phyloP scores from a whole-genome alignment of 2,329 filamentous ascomycete genomes.

The Hymenoscyphus occultus region DNA sequence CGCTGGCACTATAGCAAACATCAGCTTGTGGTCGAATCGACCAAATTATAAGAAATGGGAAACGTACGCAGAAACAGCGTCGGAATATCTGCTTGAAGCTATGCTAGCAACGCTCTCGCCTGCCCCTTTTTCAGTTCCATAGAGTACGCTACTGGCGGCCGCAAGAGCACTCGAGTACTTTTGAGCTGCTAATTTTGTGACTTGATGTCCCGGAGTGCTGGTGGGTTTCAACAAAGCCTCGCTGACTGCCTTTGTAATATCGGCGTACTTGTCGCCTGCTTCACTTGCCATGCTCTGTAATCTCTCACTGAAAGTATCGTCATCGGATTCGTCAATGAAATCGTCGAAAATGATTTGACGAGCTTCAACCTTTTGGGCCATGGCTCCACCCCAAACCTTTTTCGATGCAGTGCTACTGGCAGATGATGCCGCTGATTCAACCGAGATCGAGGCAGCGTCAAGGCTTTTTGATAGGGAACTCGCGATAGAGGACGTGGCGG shows the following conservation, averaged over 20 bases:
- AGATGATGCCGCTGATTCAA: constrained; percentile 29
- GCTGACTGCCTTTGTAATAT: constrained; percentile 53
- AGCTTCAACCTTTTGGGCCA: constrained; percentile 43
- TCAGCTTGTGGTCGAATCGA: not conserved
- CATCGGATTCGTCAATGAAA: constrained; percentile 46
- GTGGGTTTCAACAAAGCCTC: constrained; percentile 50
- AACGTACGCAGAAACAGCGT: constrained; percentile 55
- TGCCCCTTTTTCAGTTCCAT: constrained; percentile 45
- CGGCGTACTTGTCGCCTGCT: constrained; percentile 50
- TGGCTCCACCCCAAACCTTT: constrained; percentile 48
- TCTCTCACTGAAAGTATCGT: constrained; percentile 47
- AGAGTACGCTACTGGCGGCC: constrained; percentile 55
- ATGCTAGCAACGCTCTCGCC: constrained; percentile 47
- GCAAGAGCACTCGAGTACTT: constrained; percentile 55
- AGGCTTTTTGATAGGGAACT: constrained; percentile 36
- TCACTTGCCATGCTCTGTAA: constrained; percentile 49
- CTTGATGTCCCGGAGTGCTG: constrained; percentile 42
- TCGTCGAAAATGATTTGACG: constrained; percentile 48
- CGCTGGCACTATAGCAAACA: constrained; percentile 5
- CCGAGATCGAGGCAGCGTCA: constrained; percentile 29
- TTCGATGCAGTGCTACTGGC: constrained; percentile 38
- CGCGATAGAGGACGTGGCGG: constrained; percentile 35
- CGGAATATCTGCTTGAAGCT: constrained; percentile 51
- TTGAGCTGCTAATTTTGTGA: constrained; percentile 52
- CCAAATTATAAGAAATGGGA: constrained; percentile 10